These are phyloP conservation scores for Solanum rostratum DNA, from an alignment of 257 asterid species.

Conservation along the genomic window DNA sequence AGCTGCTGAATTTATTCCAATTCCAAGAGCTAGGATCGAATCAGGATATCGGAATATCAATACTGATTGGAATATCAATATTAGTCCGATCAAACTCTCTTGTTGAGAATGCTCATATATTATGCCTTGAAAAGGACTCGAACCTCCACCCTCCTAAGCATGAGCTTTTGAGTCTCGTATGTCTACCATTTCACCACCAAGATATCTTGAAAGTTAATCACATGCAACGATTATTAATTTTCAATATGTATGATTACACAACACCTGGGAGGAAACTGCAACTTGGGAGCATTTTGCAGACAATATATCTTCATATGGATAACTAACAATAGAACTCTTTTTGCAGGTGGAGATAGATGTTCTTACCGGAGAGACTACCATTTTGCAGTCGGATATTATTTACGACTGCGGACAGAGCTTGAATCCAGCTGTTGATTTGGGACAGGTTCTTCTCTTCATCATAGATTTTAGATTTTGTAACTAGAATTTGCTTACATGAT, in stretches of 20 bases:
- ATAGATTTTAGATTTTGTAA: not conserved
- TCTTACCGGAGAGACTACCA: slow-evolving; percentile 46
- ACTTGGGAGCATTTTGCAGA: not conserved
- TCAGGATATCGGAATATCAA: not conserved
- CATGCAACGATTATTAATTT: not conserved
- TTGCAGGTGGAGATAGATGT: slow-evolving; percentile 56
- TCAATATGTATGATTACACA: not conserved
- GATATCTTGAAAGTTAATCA: not conserved
- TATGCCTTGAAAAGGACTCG: not conserved
- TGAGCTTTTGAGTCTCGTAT: not conserved
- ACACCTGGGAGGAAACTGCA: not conserved
- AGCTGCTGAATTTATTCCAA: not conserved
- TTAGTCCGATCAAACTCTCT: not conserved
- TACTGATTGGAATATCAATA: not conserved
- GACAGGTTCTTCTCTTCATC: slow-evolving; percentile 36
- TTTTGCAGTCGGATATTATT: slow-evolving; percentile 45
- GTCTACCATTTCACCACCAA: not conserved
- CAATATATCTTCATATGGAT: not conserved
- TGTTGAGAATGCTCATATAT: not conserved
- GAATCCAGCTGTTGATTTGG: slow-evolving; percentile 74
- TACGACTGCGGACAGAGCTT: slow-evolving; percentile 80
- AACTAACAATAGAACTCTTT: not conserved
- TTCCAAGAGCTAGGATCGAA: not conserved
- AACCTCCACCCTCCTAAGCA: not conserved
- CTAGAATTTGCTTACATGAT: not conserved